Evolutionary conservation across 352 stramenopile species (phyloP).

Genomic region (Phytophthora lateralis): DNA sequence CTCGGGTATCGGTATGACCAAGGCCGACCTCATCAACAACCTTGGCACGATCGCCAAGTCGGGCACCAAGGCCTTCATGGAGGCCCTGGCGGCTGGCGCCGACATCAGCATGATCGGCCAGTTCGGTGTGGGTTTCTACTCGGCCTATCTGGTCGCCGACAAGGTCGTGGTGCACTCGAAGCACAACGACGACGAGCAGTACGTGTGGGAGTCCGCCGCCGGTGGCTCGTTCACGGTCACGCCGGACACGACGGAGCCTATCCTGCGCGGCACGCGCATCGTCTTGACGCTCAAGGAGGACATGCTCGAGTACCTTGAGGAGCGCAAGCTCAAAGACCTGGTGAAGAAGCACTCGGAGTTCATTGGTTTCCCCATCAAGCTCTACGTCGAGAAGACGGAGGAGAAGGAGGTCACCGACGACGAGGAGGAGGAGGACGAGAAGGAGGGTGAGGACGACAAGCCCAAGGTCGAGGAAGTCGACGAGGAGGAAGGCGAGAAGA

Average conservation of each 20-base stretch:
- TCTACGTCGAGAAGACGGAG: slow-evolving; percentile 99
- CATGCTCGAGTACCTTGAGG: slow-evolving; percentile 99
- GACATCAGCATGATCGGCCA: slow-evolving; percentile 99
- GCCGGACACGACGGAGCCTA: slow-evolving; percentile 85
- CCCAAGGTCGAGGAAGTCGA: slow-evolving; percentile 97
- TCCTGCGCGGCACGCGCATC: slow-evolving; percentile 95
- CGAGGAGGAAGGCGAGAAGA: slow-evolving; percentile 96
- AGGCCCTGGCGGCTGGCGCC: slow-evolving; percentile 96
- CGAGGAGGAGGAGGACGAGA: slow-evolving; percentile 97
- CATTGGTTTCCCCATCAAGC: slow-evolving; percentile 99
- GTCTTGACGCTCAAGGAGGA: slow-evolving; percentile 99
- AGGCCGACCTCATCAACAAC: slow-evolving; percentile 99
- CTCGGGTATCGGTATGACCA: slow-evolving; percentile 99
- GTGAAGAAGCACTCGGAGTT: slow-evolving; percentile 99
- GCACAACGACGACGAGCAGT: slow-evolving; percentile 98
- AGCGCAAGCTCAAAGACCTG: slow-evolving; percentile 98
- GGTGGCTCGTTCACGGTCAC: slow-evolving; percentile 98
- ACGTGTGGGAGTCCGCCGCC: slow-evolving; percentile 97
- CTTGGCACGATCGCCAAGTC: slow-evolving; percentile 99
- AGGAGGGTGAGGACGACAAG: slow-evolving; percentile 96
- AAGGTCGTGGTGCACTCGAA: slow-evolving; percentile 99
- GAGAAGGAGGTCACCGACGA: slow-evolving; percentile 99
- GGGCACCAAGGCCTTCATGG: slow-evolving; percentile 99
- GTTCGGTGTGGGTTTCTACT: slow-evolving; percentile 99
- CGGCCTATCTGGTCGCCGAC: slow-evolving; percentile 99